Base-by-base conservation (phyloP, 2,329 filamentous ascomycete species). In the Aspergillus sp. region DNA sequence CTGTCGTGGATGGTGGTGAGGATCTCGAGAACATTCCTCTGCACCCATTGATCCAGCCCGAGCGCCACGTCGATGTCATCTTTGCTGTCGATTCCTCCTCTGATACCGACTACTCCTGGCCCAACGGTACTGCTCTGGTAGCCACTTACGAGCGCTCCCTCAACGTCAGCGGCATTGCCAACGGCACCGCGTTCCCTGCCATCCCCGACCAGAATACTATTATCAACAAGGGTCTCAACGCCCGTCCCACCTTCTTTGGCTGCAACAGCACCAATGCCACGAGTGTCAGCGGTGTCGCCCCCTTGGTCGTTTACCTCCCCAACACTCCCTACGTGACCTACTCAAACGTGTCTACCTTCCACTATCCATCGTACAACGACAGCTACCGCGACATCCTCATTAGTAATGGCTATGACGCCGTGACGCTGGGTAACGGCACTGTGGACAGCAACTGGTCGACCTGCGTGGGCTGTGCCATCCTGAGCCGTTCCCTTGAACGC, bases 221-320 rank as follows among this genome's bases (percentile, higher is more conserved):
- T 62, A 72, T 89, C 50, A 88, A 88, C 58, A 73, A 85, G 0
- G 82, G 83, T 3, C 70, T 90, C 4, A 90, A 89, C 71, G 77
- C 72, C 49, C 75, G 73, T 1, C 86, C 86, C 0, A 83, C 83
- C 0, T 89, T 90, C 71, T 91, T 91, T 61, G 86, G 86, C 29
- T 91, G 86, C 65, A 69, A 86, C 59, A 71, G 72, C 26, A 70
- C 69, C 35, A 86, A 87, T 64, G 73, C 78, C 40, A 81, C 80
- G 0, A 27, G 36, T 8, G 9, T 19, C 26, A 26, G 12, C 36
- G 64, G 65, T 4, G 57, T 69, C 4, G 50, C 61, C 1, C 88
- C 89, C 0, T 70, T 94, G 1, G 72, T 94, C 50, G 85, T 94
- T 49, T 97, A 96, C 71, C 67, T 97, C 42, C 88, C 91, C 48